A percentile compares a stretch with the other conserved stretches of the same genome.
Evolutionary conservation across 495 filamentous ascomycete genomes (phyloP).

Genomic region (Symbiotaphrina buchneri): DNA sequence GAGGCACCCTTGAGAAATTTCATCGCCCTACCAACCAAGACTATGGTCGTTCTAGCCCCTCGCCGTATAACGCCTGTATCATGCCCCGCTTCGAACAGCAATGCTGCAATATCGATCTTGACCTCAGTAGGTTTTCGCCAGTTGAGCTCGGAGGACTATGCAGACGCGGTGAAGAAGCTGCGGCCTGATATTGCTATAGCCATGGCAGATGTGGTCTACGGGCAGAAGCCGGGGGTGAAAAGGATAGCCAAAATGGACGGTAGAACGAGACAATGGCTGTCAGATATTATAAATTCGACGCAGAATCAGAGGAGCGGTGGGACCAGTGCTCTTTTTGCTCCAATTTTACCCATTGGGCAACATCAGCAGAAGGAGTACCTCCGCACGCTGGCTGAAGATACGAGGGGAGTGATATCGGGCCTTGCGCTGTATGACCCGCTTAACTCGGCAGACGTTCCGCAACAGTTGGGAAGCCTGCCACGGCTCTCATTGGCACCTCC

Average conservation of each 20-base stretch:
- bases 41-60: slow-evolving; percentile 52
- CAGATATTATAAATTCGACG: no score
- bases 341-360: slow-evolving; percentile 53
- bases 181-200: slow-evolving; percentile 64
- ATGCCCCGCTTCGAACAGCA: slow-evolving; percentile 50
- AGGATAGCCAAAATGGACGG: slow-evolving; percentile 66
- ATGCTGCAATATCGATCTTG: slow-evolving; percentile 52
- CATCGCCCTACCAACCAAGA: slow-evolving; percentile 30
- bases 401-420: slow-evolving; percentile 32
- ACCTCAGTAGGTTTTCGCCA: slow-evolving; percentile 66
- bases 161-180: slow-evolving; percentile 31
- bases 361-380: slow-evolving; percentile 58
- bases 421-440: slow-evolving; percentile 61
- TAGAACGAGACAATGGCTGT: slow-evolving; percentile 41
- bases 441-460: slow-evolving; percentile 40
- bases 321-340: slow-evolving; percentile 45
- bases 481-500: slow-evolving; percentile 44
- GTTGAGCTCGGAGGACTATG: slow-evolving; percentile 44
- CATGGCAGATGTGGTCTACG: slow-evolving; percentile 50
- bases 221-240: slow-evolving; percentile 35
- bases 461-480: slow-evolving; percentile 33
- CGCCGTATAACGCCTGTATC: slow-evolving; percentile 55
- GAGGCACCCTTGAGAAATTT: slow-evolving; percentile 48
- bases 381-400: slow-evolving; percentile 31
- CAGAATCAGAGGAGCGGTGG: no score